Conservation (phyloP, 805 yeast genomes). For the Maudiozyma barnettii region DNA sequence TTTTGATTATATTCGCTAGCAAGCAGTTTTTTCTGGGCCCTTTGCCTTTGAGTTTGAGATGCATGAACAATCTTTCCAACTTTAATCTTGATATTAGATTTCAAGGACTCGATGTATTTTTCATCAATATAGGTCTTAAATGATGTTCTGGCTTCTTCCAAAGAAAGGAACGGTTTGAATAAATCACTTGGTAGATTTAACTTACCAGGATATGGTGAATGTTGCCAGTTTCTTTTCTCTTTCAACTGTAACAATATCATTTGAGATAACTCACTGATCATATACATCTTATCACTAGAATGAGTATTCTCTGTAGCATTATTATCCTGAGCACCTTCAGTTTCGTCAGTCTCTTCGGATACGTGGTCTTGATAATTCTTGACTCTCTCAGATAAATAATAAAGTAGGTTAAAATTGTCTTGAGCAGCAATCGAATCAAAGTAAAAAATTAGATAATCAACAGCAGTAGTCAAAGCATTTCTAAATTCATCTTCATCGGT, state of each 20-base stretch:
- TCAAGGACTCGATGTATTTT: conserved; percentile 32
- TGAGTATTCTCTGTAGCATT: conserved; percentile 13
- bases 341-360: conserved; percentile 29
- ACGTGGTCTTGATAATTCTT: conserved; percentile 65
- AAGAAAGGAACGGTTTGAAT: conserved; percentile 49
- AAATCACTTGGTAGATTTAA: conserved; percentile 60
- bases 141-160: conserved; percentile 48
- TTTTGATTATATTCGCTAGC: conserved; percentile 16
- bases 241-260: conserved; percentile 50
- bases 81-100: conserved; percentile 26
- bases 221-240: conserved; percentile 53
- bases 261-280: conserved; percentile 67
- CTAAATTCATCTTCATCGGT: conserved; percentile 26
- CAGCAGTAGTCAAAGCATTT: conserved; percentile 43
- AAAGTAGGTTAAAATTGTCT: conserved; percentile 63
- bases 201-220: conserved; percentile 77
- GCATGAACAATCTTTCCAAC: conserved; percentile 23
- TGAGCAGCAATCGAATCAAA: conserved; percentile 50
- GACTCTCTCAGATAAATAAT: conserved; percentile 66
- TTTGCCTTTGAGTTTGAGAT: conserved; percentile 25
- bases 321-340: conserved; percentile 15
- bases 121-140: conserved; percentile 50
- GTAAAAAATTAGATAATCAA: conserved; percentile 52
- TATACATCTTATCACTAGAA: conserved; percentile 39
- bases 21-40: conserved; percentile 22